These are phyloP conservation scores for Blepharisma stoltei DNA, from an alignment of 73 alveolate genomes.

Conservation along the genomic window DNA sequence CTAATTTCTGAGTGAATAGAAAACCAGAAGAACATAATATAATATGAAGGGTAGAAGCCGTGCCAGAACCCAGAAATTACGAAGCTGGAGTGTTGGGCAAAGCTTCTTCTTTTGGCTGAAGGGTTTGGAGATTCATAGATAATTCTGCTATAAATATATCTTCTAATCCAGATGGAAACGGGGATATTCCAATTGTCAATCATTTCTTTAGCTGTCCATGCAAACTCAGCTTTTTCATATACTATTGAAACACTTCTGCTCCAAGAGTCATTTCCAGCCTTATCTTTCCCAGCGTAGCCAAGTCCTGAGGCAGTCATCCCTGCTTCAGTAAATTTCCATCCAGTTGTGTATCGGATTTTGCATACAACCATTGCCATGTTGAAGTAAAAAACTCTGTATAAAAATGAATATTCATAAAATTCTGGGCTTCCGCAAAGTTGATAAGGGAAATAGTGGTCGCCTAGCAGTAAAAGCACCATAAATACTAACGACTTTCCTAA, in stretches of 20 bases:
- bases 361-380: slow-evolving; percentile 51
- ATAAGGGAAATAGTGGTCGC: slow-evolving; percentile 51
- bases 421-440: slow-evolving; percentile 57
- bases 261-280: slow-evolving; percentile 8
- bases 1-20: slow-evolving; percentile 42
- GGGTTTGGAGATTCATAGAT: slow-evolving; percentile 41
- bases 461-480: slow-evolving; percentile 48
- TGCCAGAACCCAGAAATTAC: slow-evolving; percentile 96
- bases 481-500: slow-evolving; percentile 49
- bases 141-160: slow-evolving; percentile 75
- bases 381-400: slow-evolving; percentile 52
- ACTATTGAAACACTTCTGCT: slow-evolving; percentile 7
- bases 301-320: slow-evolving; percentile 46
- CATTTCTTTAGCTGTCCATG: slow-evolving; percentile 51
- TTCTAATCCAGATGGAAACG: slow-evolving; percentile 83
- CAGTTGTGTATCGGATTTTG: slow-evolving; percentile 54
- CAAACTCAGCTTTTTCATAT: slow-evolving; percentile 34
- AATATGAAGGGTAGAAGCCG: slow-evolving; percentile 94
- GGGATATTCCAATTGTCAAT: slow-evolving; percentile 83
- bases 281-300: slow-evolving; percentile 1
- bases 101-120: slow-evolving; percentile 43
- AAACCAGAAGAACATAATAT: slow-evolving; percentile 68
- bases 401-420: slow-evolving; percentile 46
- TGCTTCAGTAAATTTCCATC: slow-evolving; percentile 61
- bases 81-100: slow-evolving; percentile 57